Conservation (phyloP, 2,329 filamentous ascomycete genomes). For the Lanzia echinophila region DNA sequence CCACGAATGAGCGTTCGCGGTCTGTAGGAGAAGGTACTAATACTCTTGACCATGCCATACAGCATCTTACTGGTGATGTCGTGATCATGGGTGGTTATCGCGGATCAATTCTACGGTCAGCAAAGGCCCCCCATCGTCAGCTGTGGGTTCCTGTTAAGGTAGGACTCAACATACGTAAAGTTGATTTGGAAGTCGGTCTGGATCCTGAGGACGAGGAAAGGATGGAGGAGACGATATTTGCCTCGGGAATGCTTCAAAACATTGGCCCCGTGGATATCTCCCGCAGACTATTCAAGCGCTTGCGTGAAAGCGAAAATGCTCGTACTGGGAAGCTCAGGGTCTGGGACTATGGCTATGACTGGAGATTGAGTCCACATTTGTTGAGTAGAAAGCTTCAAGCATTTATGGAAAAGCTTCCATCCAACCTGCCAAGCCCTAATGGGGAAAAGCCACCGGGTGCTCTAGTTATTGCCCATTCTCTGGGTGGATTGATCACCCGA, state of each 20-base stretch:
- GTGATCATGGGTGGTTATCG: constrained; percentile 87
- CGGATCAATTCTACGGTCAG: constrained; percentile 81
- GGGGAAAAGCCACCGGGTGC: constrained; percentile 57
- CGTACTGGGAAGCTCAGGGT: constrained; percentile 65
- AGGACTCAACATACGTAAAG: constrained; percentile 83
- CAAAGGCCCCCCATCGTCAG: constrained; percentile 74
- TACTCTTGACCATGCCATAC: constrained; percentile 47
- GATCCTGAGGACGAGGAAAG: constrained; percentile 73
- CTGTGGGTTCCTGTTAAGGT: constrained; percentile 93
- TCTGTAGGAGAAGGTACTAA: constrained; percentile 17
- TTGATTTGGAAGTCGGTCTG: constrained; percentile 81
- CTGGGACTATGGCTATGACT: constrained; percentile 92
- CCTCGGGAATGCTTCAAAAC: constrained; percentile 83
- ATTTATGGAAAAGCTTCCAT: constrained; percentile 68
- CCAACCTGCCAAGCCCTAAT: constrained; percentile 49
- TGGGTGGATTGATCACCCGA: constrained; percentile 81
- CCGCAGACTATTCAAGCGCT: constrained; percentile 69
- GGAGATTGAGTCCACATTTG: constrained; percentile 76
- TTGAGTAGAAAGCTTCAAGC: constrained; percentile 64
- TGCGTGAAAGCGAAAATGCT: constrained; percentile 68
- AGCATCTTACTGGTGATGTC: constrained; percentile 71
- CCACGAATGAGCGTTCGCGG: constrained; percentile 10
- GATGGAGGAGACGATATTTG: constrained; percentile 76
- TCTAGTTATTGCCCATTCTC: constrained; percentile 75
- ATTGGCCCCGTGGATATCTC: constrained; percentile 91